phyloP scores from a whole-genome alignment of 2,329 filamentous ascomycete species.

The Pleoardoris graminearum region DNA sequence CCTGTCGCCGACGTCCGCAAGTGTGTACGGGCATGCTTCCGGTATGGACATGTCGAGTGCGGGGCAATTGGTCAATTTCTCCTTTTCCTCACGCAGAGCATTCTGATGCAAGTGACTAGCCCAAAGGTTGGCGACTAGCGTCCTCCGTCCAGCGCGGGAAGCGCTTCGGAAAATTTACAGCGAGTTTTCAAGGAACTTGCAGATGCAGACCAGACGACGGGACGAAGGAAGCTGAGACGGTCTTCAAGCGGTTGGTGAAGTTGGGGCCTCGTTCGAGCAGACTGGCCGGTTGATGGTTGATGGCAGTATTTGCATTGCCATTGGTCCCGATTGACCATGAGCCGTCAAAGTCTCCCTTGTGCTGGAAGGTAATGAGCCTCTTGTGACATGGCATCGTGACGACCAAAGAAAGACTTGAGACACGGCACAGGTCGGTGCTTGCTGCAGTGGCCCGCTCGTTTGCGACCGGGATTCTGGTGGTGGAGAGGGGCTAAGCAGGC shows the following conservation, averaged over 20 bases:
- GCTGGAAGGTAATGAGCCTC: constrained; percentile 27
- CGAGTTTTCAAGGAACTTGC: neutral
- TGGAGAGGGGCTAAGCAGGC: constrained; percentile 4
- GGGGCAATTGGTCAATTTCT: constrained; percentile 4
- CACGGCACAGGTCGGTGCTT: constrained; percentile 31
- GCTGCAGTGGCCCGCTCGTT: constrained; percentile 5
- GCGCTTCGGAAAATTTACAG: constrained; percentile 22
- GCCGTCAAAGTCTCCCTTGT: constrained; percentile 16
- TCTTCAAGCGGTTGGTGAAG: neutral
- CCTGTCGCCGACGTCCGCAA: constrained; percentile 15
- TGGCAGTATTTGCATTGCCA: constrained; percentile 13
- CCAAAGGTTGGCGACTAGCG: neutral
- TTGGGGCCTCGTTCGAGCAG: neutral
- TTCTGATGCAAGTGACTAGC: constrained; percentile 7
- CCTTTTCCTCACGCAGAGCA: constrained; percentile 5
- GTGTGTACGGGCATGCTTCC: constrained; percentile 21
- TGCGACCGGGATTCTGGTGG: constrained; percentile 18
- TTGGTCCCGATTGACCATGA: constrained; percentile 23
- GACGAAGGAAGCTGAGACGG: neutral
- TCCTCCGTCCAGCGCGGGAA: constrained; percentile 19
- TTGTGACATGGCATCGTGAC: constrained; percentile 35
- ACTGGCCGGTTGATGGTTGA: neutral
- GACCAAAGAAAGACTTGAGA: constrained; percentile 35
- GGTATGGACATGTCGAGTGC: constrained; percentile 27
- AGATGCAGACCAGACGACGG: constrained; percentile 9